Conservation (phyloP, 1,284 basidiomycete species). For the Rhodofomes roseus region DNA sequence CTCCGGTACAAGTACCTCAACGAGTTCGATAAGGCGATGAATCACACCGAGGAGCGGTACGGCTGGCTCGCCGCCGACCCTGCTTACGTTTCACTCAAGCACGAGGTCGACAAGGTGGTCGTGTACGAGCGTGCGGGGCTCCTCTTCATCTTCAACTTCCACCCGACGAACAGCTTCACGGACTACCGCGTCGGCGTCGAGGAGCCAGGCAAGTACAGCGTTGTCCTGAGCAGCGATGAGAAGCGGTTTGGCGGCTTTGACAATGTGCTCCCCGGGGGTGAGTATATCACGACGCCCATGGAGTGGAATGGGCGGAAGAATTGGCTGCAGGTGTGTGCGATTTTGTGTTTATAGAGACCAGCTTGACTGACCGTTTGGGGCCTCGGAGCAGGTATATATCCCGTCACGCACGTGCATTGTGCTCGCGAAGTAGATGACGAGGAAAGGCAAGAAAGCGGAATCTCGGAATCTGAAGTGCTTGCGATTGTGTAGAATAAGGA, state of each 20-base stretch:
- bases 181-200: conserved; percentile 95
- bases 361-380: not conserved
- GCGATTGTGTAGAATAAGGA: not conserved
- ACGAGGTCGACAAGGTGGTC: conserved; percentile 89
- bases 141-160: conserved; percentile 97
- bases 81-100: conserved; percentile 91
- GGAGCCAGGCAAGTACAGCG: conserved; percentile 80
- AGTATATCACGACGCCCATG: conserved; percentile 81
- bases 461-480: not conserved
- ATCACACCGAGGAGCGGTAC: conserved; percentile 75
- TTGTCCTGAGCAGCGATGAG: conserved; percentile 85
- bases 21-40: conserved; percentile 94
- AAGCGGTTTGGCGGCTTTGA: conserved; percentile 87
- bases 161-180: conserved; percentile 82
- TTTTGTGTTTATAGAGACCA: not conserved
- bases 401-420: conserved; percentile 76
- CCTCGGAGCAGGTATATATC: conserved; percentile 62
- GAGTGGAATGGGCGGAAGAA: conserved; percentile 93
- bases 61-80: conserved; percentile 86
- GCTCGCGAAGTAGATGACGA: conserved; percentile 43
- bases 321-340: conserved; percentile 73
- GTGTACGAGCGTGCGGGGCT: conserved; percentile 92
- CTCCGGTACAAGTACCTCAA: conserved; percentile 93
- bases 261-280: conserved; percentile 64
- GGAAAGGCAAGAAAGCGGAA: not conserved